These are phyloP conservation scores for Talaromyces adpressus DNA, from an alignment of 495 filamentous ascomycete species.

Conservation along the genomic window DNA sequence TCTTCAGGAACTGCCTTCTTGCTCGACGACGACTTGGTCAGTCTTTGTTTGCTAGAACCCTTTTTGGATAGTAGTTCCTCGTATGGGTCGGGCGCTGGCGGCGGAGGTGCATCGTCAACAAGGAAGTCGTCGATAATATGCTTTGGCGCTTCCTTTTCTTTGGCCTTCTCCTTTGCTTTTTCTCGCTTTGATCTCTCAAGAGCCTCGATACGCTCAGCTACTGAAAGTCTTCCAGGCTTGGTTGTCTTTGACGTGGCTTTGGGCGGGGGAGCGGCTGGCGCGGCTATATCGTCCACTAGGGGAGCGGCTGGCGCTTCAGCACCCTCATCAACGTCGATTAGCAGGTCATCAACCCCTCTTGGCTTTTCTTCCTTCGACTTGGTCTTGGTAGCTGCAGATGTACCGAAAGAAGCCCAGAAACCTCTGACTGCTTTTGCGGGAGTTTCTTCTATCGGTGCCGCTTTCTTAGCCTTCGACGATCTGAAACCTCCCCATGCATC, in stretches of 20 bases:
- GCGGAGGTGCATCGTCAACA: constrained; percentile 10
- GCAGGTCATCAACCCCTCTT: constrained; percentile 24
- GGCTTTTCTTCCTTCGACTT: constrained; percentile 32
- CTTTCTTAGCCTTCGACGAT: constrained; percentile 29
- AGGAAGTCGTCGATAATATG: constrained; percentile 11
- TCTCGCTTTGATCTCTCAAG: constrained; percentile 39
- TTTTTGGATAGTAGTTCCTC: constrained; percentile 12
- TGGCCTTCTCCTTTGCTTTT: constrained; percentile 27
- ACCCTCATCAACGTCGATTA: constrained; percentile 26
- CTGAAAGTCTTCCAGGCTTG: constrained; percentile 36
- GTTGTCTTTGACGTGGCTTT: constrained; percentile 32
- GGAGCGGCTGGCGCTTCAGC: constrained; percentile 24
- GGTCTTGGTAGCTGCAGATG: constrained; percentile 24
- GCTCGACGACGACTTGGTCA: constrained; percentile 11
- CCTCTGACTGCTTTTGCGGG: constrained; percentile 30
- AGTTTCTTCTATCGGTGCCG: constrained; percentile 20
- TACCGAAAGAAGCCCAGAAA: constrained; percentile 41
- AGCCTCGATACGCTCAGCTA: constrained; percentile 41
- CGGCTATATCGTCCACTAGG: constrained; percentile 27
- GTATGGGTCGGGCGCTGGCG: constrained; percentile 9
- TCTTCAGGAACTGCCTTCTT: constrained; percentile 16
- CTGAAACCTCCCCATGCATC: constrained; percentile 36
- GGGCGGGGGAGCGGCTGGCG: constrained; percentile 25
- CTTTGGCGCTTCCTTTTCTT: constrained; percentile 21
- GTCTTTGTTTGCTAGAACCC: constrained; percentile 9